phyloP scores from a whole-genome alignment of 169 alveolate species.

The Miamiensis avidus region DNA sequence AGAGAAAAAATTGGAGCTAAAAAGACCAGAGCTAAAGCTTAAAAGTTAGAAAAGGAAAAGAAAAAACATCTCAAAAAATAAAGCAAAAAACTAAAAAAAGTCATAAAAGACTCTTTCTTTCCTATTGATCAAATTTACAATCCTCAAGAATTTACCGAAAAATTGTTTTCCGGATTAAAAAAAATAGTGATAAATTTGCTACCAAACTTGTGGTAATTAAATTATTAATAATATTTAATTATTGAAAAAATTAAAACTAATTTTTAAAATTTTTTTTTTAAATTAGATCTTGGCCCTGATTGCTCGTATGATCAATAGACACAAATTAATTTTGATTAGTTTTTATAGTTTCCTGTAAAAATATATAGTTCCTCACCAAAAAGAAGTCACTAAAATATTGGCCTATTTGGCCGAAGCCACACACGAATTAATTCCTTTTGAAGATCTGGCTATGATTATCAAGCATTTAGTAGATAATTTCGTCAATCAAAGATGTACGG shows the following conservation, averaged over 20 bases:
- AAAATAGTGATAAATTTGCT: conserved; percentile 37
- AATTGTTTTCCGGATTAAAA: conserved; percentile 25
- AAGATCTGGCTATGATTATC: conserved; percentile 21
- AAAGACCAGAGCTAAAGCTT: conserved; percentile 44
- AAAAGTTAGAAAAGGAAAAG: conserved; percentile 36
- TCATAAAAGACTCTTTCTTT: conserved; percentile 24
- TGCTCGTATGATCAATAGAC: conserved; percentile 42
- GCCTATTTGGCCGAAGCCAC: conserved; percentile 43
- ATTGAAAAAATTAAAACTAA: too few species aligned
- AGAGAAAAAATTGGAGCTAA: conserved; percentile 42
- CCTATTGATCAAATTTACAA: conserved; percentile 43
- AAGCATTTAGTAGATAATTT: conserved; percentile 40
- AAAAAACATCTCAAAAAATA: conserved; percentile 33
- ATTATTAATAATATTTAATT: too few species aligned
- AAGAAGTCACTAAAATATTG: conserved; percentile 35
- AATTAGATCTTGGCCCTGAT: conserved; percentile 18
- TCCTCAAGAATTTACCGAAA: conserved; percentile 48
- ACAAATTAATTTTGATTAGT: conserved; percentile 25
- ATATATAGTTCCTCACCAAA: conserved; percentile 34
- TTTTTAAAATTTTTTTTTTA: too few species aligned
- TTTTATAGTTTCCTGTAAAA: conserved; percentile 36
- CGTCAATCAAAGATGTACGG: conserved; percentile 42
- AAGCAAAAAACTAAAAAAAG: conserved; percentile 30
- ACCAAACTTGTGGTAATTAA: conserved; percentile 31
- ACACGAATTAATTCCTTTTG: conserved; percentile 36